Conservation (phyloP, 164 flowering plant species). For the Litsea cubeba region DNA sequence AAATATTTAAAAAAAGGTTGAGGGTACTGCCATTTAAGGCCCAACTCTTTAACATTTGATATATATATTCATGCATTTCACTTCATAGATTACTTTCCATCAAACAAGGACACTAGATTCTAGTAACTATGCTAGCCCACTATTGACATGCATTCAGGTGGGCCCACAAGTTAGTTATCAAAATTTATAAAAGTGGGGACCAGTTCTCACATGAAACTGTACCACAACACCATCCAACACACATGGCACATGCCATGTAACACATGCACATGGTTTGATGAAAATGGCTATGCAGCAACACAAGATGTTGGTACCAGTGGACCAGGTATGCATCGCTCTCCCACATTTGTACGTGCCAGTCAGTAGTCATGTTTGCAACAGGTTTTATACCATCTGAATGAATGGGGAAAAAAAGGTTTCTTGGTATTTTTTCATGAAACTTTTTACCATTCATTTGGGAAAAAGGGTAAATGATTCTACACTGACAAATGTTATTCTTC, state of each 20-base stretch:
- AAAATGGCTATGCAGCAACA: background rate
- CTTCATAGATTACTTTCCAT: no score
- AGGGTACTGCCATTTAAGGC: no score
- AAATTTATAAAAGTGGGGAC: background rate
- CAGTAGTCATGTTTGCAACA: background rate
- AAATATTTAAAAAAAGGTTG: no score
- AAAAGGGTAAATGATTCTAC: no score
- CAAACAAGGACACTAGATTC: background rate
- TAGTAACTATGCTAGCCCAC: background rate
- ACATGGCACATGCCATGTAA: background rate
- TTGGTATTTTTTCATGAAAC: no score
- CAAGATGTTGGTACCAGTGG: background rate
- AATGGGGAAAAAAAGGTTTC: background rate
- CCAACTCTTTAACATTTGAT: no score
- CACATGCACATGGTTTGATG: background rate
- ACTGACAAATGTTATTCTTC: background rate
- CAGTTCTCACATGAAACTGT: background rate
- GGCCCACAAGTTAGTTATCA: background rate
- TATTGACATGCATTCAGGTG: background rate
- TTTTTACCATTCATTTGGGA: background rate
- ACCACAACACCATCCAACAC: background rate
- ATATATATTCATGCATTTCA: no score
- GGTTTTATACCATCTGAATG: background rate
- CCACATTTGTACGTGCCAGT: background rate
- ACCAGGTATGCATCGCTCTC: background rate